phyloP scores from a whole-genome alignment of 2,329 filamentous ascomycete species.

The Colletotrichum euphorbiae region DNA sequence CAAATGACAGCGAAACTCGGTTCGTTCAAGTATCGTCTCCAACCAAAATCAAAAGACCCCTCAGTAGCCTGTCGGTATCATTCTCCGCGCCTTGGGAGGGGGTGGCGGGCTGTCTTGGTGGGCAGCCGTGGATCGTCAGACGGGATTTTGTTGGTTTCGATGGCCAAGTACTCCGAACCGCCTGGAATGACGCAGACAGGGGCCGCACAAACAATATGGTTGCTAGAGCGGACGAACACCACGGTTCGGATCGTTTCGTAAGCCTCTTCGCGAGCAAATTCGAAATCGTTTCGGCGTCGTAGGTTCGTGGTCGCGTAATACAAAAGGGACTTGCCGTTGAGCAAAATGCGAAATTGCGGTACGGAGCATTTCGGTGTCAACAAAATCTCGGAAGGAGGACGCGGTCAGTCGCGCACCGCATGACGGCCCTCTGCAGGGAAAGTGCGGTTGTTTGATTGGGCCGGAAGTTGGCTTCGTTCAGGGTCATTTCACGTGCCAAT shows the following conservation, averaged over 20 bases:
- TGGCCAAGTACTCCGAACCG: conserved; percentile 18
- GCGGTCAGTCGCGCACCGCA: conserved; percentile 40
- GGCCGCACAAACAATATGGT: conserved; percentile 30
- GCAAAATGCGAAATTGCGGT: conserved; percentile 34
- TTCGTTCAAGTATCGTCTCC: not conserved
- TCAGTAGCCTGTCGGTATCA: conserved; percentile 16
- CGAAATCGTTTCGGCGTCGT: conserved; percentile 30
- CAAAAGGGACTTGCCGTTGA: conserved; percentile 35
- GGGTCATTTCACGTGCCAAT: conserved; percentile 41
- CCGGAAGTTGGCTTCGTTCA: conserved; percentile 38
- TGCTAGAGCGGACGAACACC: conserved; percentile 3
- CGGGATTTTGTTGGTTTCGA: conserved; percentile 31
- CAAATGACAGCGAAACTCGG: conserved; percentile 8
- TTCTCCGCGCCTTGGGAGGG: conserved; percentile 9
- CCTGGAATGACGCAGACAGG: conserved; percentile 36
- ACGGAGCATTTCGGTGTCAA: conserved; percentile 38
- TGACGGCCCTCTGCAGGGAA: conserved; percentile 38
- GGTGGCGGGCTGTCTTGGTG: conserved; percentile 15
- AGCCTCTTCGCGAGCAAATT: conserved; percentile 11
- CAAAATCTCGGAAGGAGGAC: conserved; percentile 39
- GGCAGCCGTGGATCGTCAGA: conserved; percentile 22
- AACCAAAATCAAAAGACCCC: conserved; percentile 3
- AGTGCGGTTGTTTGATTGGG: conserved; percentile 35
- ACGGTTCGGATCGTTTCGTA: not conserved
- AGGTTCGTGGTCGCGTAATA: conserved; percentile 36